Conservation (phyloP, 2,329 filamentous ascomycete species). For the Aspergillus pseudoviridinutans region DNA sequence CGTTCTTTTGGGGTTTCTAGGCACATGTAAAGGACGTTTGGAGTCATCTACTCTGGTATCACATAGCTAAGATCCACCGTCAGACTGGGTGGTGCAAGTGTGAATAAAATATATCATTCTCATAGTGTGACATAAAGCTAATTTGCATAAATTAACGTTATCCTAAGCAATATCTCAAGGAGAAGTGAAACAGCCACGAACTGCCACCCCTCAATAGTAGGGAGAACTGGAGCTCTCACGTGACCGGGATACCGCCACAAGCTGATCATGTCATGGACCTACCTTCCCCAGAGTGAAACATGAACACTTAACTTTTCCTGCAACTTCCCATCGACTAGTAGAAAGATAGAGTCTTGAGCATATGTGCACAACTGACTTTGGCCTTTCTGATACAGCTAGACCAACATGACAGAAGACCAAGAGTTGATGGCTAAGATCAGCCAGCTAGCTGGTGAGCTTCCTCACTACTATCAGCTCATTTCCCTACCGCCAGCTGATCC, state of each 20-base stretch:
- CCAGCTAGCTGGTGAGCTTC: conserved; percentile 51
- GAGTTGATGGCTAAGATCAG: conserved; percentile 54
- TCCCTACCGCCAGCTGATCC: conserved; percentile 10
- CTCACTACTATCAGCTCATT: conserved; percentile 40
- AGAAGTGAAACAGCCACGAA: background rate
- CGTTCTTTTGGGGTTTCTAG: conserved; percentile 15
- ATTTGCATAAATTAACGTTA: background rate
- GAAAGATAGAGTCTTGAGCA: background rate
- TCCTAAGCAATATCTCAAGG: background rate
- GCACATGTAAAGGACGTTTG: conserved; percentile 11
- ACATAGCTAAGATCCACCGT: background rate
- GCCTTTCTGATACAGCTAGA: conserved; percentile 2
- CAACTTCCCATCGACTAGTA: background rate
- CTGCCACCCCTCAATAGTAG: too few relatives aligned
- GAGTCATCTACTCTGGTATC: conserved; percentile 3
- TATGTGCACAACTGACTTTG: conserved; percentile 6
- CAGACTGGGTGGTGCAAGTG: background rate
- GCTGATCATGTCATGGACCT: background rate
- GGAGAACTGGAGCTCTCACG: background rate
- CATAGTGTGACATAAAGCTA: background rate
- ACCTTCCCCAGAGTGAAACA: background rate
- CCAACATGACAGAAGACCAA: conserved; percentile 52
- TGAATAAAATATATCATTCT: background rate
- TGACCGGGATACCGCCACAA: background rate
- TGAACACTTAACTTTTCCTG: background rate